Conservation (phyloP, 2,329 filamentous ascomycete genomes). For the Emmonsiellopsis sp. region DNA sequence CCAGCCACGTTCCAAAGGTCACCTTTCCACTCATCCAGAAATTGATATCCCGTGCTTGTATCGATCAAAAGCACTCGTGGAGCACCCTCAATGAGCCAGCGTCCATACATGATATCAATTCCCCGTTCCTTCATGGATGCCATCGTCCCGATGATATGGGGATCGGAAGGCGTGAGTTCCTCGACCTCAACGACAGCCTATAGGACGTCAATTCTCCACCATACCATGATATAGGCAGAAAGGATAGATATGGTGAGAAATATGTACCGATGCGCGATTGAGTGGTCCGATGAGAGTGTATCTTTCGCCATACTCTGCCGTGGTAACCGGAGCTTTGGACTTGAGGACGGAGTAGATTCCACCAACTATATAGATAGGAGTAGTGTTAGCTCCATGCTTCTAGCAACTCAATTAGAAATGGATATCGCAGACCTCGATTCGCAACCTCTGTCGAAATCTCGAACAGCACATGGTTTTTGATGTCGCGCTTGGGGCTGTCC, state of each 20-base stretch:
- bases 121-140: constrained; percentile 88
- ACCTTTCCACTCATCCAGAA: constrained; percentile 91
- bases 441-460: constrained; percentile 96
- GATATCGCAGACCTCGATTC: constrained; percentile 61
- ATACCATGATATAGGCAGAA: not conserved
- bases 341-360: constrained; percentile 99
- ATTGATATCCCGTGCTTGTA: constrained; percentile 84
- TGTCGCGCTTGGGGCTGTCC: constrained; percentile 51
- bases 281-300: constrained; percentile 94
- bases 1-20: constrained; percentile 89
- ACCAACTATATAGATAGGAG: constrained; percentile 54
- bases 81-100: constrained; percentile 96
- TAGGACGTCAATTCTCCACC: not conserved
- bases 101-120: constrained; percentile 78
- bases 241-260: not conserved
- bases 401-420: not conserved
- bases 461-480: constrained; percentile 92
- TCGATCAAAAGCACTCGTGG: constrained; percentile 91
- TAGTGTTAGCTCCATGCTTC: constrained; percentile 7
- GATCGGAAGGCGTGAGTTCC: constrained; percentile 74
- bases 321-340: constrained; percentile 95
- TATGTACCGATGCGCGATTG: constrained; percentile 71
- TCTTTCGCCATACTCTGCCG: constrained; percentile 93
- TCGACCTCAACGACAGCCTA: constrained; percentile 97
- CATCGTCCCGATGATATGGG: constrained; percentile 72